phyloP scores from a whole-genome alignment of 164 flowering plant genomes.

The Chimonanthus salicifolius region DNA sequence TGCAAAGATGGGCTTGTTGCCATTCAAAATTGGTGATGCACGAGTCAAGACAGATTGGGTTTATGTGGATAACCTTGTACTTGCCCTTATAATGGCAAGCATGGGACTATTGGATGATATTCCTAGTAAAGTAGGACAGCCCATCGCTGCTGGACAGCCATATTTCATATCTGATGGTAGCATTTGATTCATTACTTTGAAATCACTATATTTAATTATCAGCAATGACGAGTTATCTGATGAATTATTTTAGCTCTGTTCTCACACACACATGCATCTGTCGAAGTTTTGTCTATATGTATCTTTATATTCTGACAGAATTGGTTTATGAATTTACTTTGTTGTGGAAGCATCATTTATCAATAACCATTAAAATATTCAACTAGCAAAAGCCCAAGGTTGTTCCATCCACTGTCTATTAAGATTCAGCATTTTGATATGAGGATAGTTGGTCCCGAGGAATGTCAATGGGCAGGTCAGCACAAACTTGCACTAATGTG shows the following conservation, averaged over 20 bases:
- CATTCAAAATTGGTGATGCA: constrained; percentile 57
- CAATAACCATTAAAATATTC: no score
- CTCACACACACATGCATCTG: background rate
- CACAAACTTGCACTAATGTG: no score
- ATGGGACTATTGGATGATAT: constrained; percentile 91
- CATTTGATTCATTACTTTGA: background rate
- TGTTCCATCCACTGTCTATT: no score
- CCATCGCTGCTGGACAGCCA: constrained; percentile 95
- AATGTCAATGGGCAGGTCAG: no score
- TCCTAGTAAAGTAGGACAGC: constrained; percentile 55
- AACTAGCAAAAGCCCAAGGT: no score
- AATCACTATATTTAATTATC: background rate
- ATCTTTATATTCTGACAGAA: no score
- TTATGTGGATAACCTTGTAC: constrained; percentile 85
- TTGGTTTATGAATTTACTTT: background rate
- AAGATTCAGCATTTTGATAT: no score
- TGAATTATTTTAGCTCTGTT: background rate
- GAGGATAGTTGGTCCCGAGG: no score
- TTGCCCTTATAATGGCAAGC: constrained; percentile 82
- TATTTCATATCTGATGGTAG: constrained; percentile 94
- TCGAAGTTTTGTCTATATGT: background rate
- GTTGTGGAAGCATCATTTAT: no score
- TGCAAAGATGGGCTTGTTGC: constrained; percentile 66
- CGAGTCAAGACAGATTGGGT: constrained; percentile 84
- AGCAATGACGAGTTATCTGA: background rate